Percentiles rank a stretch among this genome's conserved stretches.
Conservation (phyloP, 768 basidiomycete genomes). For the Leccinum incarnatum region DNA sequence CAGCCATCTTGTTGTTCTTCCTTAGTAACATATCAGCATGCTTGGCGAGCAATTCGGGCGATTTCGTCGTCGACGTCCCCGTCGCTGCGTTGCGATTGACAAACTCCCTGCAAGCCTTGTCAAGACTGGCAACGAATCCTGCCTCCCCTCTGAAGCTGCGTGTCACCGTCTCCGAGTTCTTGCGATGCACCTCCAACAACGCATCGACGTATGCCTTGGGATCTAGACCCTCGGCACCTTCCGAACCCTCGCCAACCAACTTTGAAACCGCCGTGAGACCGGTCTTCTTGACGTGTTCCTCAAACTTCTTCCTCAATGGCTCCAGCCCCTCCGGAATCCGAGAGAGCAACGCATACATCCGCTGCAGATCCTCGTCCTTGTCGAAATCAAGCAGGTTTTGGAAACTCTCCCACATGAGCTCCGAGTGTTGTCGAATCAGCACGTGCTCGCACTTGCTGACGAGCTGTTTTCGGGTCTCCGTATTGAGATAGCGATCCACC, state of each 20-base stretch:
- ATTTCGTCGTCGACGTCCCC: slow-evolving; percentile 77
- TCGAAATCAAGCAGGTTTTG: slow-evolving; percentile 87
- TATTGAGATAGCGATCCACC: slow-evolving; percentile 90
- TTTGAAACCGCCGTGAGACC: slow-evolving; percentile 82
- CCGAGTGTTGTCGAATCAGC: slow-evolving; percentile 83
- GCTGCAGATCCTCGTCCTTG: slow-evolving; percentile 90
- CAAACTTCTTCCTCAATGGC: slow-evolving; percentile 87
- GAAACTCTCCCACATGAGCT: slow-evolving; percentile 91
- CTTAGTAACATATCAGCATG: slow-evolving; percentile 86
- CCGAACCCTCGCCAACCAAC: slow-evolving; percentile 52
- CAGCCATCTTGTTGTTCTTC: slow-evolving; percentile 94
- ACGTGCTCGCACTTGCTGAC: slow-evolving; percentile 87
- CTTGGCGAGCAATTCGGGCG: slow-evolving; percentile 89
- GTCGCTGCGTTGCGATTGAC: slow-evolving; percentile 93
- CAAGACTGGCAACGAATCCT: slow-evolving; percentile 90
- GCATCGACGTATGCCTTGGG: slow-evolving; percentile 95
- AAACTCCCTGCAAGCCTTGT: slow-evolving; percentile 93
- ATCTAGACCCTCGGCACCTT: slow-evolving; percentile 63
- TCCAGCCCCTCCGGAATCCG: slow-evolving; percentile 90
- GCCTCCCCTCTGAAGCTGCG: slow-evolving; percentile 90
- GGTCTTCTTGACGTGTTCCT: slow-evolving; percentile 91
- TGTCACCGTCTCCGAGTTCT: slow-evolving; percentile 85
- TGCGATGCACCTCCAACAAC: slow-evolving; percentile 84
- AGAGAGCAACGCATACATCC: slow-evolving; percentile 91
- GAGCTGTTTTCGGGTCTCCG: slow-evolving; percentile 79